Conservation (phyloP, 306 rosid genomes). For the Leucaena leucocephala region DNA sequence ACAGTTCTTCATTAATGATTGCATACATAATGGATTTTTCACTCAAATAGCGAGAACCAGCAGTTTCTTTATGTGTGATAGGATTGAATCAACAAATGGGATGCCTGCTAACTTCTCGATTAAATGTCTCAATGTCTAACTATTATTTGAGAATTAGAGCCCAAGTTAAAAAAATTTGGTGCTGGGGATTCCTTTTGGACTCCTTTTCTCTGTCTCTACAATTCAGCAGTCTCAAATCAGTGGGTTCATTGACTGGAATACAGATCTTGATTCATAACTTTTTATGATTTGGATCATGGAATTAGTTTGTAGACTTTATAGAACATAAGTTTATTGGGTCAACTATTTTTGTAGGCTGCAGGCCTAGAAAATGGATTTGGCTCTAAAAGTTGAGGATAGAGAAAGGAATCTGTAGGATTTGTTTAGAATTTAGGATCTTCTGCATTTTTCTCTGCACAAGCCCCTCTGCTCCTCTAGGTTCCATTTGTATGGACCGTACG, state of each 20-base stretch:
- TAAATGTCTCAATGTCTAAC: not conserved
- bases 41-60: not conserved
- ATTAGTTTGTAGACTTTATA: conserved; percentile 3
- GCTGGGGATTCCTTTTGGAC: not conserved
- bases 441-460: not conserved
- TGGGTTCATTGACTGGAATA: conserved; percentile 19
- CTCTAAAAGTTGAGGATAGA: not conserved
- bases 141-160: not conserved
- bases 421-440: not conserved
- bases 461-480: not conserved
- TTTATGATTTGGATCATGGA: not conserved
- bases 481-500: not conserved
- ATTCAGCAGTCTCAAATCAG: not conserved
- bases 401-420: too few relatives aligned
- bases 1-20: not conserved
- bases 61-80: not conserved
- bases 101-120: not conserved
- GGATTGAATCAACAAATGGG: not conserved
- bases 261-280: conserved; percentile 10
- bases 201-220: not conserved
- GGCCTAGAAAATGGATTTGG: not conserved
- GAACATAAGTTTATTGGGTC: not conserved
- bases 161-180: not conserved
- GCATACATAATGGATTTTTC: not conserved
- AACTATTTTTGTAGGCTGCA: conserved; percentile 1